These are phyloP conservation scores for Cerioporus squamosus DNA, from an alignment of 1,284 basidiomycete genomes.

Conservation along the genomic window DNA sequence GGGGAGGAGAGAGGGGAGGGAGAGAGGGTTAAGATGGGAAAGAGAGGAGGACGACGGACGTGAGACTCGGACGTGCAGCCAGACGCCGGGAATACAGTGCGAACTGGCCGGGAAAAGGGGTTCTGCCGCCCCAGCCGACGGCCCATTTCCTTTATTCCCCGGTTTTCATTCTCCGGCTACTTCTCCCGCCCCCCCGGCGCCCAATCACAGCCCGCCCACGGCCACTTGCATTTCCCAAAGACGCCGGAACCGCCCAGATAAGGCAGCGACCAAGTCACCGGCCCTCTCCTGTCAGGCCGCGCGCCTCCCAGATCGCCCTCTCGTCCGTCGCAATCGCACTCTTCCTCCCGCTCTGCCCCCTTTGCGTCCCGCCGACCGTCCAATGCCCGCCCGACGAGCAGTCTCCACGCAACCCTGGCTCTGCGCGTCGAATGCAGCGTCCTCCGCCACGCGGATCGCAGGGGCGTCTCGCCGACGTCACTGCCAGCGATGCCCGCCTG, in stretches of 20 bases:
- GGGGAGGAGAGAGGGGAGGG: slow-evolving; percentile 13
- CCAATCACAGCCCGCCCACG: slow-evolving; percentile 15
- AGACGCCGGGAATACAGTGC: not conserved
- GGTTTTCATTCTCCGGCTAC: slow-evolving; percentile 24
- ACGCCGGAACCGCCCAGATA: slow-evolving; percentile 16
- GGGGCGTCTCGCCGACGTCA: not conserved
- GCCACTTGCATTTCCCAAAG: slow-evolving; percentile 17
- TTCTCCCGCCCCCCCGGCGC: slow-evolving; percentile 11
- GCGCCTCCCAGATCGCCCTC: not conserved
- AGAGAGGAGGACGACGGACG: slow-evolving; percentile 6
- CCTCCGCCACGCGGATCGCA: not conserved
- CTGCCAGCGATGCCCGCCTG: not conserved
- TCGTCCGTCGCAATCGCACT: not conserved
- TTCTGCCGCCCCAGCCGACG: not conserved
- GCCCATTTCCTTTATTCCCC: slow-evolving; percentile 17
- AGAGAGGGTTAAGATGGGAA: slow-evolving; percentile 15
- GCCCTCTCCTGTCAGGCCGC: not conserved
- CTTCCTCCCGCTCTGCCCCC: not conserved
- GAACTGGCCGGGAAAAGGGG: not conserved
- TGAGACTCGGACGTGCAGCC: not conserved
- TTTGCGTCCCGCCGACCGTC: not conserved
- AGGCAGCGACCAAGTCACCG: slow-evolving; percentile 21
- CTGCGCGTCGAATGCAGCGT: too few species aligned
- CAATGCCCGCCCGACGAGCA: not conserved
- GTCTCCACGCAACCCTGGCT: not conserved